Percentiles rank a stretch among this genome's conserved stretches.
These are phyloP conservation scores for Asterochloris erici DNA, from an alignment of 139 green algal species.

Conservation along the genomic window DNA sequence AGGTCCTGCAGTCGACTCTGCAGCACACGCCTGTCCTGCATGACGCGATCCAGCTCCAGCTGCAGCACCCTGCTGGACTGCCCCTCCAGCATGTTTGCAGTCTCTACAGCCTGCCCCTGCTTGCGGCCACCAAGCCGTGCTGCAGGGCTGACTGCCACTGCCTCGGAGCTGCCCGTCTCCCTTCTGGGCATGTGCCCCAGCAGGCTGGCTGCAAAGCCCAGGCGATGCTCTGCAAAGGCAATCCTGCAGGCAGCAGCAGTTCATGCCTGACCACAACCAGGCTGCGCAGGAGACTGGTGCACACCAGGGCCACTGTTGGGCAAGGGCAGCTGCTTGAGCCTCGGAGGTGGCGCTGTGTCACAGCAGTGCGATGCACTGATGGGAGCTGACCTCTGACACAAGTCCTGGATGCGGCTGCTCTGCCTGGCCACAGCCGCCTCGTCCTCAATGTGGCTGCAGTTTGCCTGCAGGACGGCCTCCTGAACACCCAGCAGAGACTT, in stretches of 20 bases:
- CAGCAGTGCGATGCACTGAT: not conserved
- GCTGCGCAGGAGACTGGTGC: not conserved
- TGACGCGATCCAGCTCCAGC: conserved; percentile 3
- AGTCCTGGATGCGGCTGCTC: not conserved
- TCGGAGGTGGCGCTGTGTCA: not conserved
- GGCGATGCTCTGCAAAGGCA: not conserved
- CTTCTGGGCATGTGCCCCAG: no score
- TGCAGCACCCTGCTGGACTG: not conserved
- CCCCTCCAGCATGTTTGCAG: not conserved
- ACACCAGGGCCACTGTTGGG: not conserved
- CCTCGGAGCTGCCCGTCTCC: no score
- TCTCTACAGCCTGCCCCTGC: not conserved
- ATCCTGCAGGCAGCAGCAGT: not conserved
- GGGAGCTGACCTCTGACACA: not conserved
- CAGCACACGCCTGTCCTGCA: not conserved
- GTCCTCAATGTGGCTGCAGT: not conserved
- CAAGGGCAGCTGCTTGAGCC: not conserved
- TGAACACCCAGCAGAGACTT: not conserved
- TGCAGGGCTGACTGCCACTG: not conserved
- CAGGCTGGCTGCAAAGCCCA: conserved; percentile 6
- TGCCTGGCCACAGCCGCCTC: not conserved
- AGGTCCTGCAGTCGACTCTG: no score
- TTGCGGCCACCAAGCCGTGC: not conserved
- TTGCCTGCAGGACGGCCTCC: not conserved
- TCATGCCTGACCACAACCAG: not conserved